A percentile compares a stretch with the other conserved stretches of the same genome.
These are phyloP conservation scores for Nemania sp. DNA, from an alignment of 2,329 filamentous ascomycete species.

Conservation along the genomic window DNA sequence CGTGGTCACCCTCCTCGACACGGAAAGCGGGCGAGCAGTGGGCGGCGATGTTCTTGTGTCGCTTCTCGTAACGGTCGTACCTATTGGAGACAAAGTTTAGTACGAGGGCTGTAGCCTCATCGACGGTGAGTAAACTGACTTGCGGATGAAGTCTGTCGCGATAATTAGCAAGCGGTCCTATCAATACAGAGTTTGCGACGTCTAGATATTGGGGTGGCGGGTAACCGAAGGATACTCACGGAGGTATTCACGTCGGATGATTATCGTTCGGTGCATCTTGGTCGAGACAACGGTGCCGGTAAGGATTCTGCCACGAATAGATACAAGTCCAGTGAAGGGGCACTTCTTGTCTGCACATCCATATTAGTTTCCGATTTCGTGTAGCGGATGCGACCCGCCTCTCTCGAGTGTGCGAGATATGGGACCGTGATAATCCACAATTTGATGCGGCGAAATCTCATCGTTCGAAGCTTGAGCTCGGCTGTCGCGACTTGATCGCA, in stretches of 20 bases:
- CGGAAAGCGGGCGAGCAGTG: conserved; percentile 99
- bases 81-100: conserved; percentile 19
- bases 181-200: neutral
- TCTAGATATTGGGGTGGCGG: neutral
- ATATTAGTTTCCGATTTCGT: conserved; percentile 10
- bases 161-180: conserved; percentile 11
- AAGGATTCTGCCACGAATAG: conserved; percentile 99
- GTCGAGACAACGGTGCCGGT: conserved; percentile 99
- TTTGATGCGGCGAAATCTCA: neutral
- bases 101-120: neutral
- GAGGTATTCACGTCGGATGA: conserved; percentile 99
- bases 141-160: conserved; percentile 76
- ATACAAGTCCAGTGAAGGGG: conserved; percentile 98
- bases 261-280: conserved; percentile 99
- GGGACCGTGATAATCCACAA: neutral
- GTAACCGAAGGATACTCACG: conserved; percentile 51
- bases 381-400: neutral
- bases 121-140: conserved; percentile 48
- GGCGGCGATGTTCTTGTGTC: conserved; percentile 99
- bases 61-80: conserved; percentile 99
- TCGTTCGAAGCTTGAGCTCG: neutral
- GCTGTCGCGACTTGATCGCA: neutral
- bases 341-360: conserved; percentile 92
- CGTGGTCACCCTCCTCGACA: conserved; percentile 99
- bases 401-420: neutral